Evolutionary conservation across 2,329 filamentous ascomycete species (phyloP).

Genomic region (Lachnellula arida): DNA sequence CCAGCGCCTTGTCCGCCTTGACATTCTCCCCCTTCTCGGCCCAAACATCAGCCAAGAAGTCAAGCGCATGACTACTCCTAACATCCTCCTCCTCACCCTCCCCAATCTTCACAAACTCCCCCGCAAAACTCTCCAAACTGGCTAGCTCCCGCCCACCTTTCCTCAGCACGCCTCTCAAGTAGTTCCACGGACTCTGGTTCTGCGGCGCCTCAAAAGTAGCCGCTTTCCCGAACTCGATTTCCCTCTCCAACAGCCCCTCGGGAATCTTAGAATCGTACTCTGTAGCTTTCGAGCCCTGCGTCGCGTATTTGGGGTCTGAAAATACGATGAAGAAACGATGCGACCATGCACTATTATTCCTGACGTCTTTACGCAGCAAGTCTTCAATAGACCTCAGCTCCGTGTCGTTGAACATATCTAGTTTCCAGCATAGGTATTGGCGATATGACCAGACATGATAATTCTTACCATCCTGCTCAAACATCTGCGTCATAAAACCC

Average conservation of each 20-base stretch:
- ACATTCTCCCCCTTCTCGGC: constrained; percentile 50
- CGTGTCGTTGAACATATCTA: constrained; percentile 57
- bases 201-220: constrained; percentile 79
- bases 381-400: constrained; percentile 68
- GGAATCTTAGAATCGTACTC: constrained; percentile 54
- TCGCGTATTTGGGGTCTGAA: constrained; percentile 50
- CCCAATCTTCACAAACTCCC: constrained; percentile 46
- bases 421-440: constrained; percentile 61
- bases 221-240: constrained; percentile 68
- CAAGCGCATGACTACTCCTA: constrained; percentile 61
- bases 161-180: constrained; percentile 69
- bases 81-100: constrained; percentile 46
- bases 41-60: constrained; percentile 65
- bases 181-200: constrained; percentile 94
- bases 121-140: constrained; percentile 44
- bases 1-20: constrained; percentile 65
- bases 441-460: constrained; percentile 98
- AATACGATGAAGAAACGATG: constrained; percentile 95
- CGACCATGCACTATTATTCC: constrained; percentile 97
- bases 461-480: constrained; percentile 86
- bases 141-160: constrained; percentile 54
- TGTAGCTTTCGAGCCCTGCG: constrained; percentile 44
- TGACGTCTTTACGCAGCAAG: constrained; percentile 73
- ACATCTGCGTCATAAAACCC: constrained; percentile 73
- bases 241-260: constrained; percentile 61